These are phyloP conservation scores for Eragrostis tef DNA, from an alignment of 202 grass and related monocot genomes.

Conservation along the genomic window DNA sequence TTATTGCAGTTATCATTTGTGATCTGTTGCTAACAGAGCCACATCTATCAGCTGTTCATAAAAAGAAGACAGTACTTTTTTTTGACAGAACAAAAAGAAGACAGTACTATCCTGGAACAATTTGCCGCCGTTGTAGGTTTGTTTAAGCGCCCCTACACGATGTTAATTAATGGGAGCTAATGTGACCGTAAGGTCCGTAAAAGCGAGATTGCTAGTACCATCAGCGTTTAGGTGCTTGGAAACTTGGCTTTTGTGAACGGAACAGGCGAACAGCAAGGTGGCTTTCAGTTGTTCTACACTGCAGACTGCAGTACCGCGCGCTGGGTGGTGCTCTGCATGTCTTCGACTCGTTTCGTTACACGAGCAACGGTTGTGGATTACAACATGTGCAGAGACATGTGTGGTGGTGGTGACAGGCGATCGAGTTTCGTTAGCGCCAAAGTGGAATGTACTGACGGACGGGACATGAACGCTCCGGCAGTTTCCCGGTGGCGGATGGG, in stretches of 20 bases:
- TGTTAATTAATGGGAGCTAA: neutral
- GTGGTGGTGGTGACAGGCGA: neutral
- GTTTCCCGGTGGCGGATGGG: neutral
- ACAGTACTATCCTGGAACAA: neutral
- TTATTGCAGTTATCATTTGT: too few species aligned
- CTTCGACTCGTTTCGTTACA: too few species aligned
- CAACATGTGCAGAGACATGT: neutral
- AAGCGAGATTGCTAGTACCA: neutral
- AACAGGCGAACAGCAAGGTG: neutral
- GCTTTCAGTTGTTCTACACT: neutral
- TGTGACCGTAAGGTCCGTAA: neutral
- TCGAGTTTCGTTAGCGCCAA: neutral
- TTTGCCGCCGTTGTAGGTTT: constrained; percentile 8
- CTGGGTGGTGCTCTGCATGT: too few species aligned
- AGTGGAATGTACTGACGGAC: neutral
- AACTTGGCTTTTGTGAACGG: neutral
- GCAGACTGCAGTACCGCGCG: too few species aligned
- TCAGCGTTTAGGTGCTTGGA: neutral
- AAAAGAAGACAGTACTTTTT: too few species aligned
- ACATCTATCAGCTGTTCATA: too few species aligned
- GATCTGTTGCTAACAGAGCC: too few species aligned
- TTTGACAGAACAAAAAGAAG: too few species aligned
- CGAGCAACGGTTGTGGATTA: neutral
- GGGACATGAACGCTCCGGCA: too few species aligned
- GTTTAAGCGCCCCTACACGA: neutral